phyloP scores from a whole-genome alignment of 2,329 filamentous ascomycete species.

The Diaporthe sp. region DNA sequence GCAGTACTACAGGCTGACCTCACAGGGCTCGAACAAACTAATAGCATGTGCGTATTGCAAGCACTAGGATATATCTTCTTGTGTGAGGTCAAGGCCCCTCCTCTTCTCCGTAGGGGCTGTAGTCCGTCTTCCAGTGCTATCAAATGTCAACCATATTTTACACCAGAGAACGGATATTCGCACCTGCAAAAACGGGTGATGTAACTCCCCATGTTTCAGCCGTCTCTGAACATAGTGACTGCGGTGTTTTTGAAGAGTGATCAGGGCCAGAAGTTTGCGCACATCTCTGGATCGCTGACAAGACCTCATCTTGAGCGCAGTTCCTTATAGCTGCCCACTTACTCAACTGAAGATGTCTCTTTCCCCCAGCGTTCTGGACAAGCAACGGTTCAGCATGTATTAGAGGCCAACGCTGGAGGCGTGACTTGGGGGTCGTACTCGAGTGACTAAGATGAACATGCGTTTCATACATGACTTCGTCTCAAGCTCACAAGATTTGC shows the following conservation, averaged over 20 bases:
- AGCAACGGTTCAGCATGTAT: no score
- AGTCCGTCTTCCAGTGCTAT: background rate
- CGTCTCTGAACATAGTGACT: background rate
- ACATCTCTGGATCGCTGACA: background rate
- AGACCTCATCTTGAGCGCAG: background rate
- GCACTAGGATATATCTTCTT: background rate
- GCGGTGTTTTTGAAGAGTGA: background rate
- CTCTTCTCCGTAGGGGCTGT: background rate
- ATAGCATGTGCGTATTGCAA: background rate
- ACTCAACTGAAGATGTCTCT: no score
- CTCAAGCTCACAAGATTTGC: no score
- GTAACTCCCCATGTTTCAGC: background rate
- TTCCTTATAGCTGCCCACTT: background rate
- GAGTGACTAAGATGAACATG: background rate
- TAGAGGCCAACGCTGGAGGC: background rate
- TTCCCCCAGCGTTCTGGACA: no score
- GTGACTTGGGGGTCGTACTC: background rate
- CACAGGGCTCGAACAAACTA: background rate
- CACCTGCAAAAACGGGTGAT: no score
- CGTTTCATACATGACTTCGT: no score
- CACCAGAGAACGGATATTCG: no score
- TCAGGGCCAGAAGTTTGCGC: background rate
- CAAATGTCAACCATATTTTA: background rate
- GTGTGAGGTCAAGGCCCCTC: background rate
- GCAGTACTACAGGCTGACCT: no score